Evolutionary conservation across 257 asterid genomes (phyloP).

Genomic region (Catharanthus roseus): DNA sequence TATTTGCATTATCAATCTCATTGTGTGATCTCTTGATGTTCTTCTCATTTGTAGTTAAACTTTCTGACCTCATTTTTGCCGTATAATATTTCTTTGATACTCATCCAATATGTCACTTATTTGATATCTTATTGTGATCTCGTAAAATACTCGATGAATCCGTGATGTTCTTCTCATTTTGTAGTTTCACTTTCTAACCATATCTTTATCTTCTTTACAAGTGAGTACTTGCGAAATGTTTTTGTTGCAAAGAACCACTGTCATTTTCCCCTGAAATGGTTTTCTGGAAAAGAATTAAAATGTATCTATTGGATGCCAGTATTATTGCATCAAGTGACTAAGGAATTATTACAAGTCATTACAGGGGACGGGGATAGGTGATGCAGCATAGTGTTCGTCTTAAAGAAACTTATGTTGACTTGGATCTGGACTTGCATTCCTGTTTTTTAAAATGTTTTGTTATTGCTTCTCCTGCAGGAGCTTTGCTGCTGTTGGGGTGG

Average conservation of each 20-base stretch:
- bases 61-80: background rate
- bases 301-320: too few species aligned
- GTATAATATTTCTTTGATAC: background rate
- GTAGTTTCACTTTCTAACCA: too few species aligned
- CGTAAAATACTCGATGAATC: too few species aligned
- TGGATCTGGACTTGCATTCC: background rate
- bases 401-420: background rate
- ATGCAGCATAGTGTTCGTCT: background rate
- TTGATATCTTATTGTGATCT: background rate
- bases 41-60: background rate
- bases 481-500: slow-evolving; percentile 90
- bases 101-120: background rate
- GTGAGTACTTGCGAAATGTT: too few species aligned
- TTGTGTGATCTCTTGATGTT: background rate
- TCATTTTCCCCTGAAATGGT: background rate
- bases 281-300: background rate
- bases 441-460: background rate
- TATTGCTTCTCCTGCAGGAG: slow-evolving; percentile 45
- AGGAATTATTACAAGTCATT: background rate
- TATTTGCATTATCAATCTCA: background rate
- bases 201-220: too few species aligned
- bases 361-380: background rate
- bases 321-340: background rate
- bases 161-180: too few species aligned
- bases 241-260: background rate